A percentile compares a stretch with the other conserved stretches of the same genome.
phyloP scores from a whole-genome alignment of 495 filamentous ascomycete species.

The Annulohypoxylon bovei region DNA sequence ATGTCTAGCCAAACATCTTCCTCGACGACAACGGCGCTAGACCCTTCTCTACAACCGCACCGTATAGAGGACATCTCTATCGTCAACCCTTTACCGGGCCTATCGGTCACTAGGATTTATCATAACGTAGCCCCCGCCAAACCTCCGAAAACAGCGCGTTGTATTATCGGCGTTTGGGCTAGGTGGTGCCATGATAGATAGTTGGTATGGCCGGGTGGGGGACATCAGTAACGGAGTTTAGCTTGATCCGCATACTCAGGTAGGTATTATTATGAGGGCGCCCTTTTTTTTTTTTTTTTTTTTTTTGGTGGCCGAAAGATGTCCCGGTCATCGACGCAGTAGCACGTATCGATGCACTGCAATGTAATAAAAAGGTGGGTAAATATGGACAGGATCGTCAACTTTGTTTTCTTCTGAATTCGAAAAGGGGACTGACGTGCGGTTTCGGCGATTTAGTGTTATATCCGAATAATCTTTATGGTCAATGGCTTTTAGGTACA shows the following conservation, averaged over 20 bases:
- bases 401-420: not conserved
- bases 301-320: no score
- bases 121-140: not conserved
- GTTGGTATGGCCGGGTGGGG: not conserved
- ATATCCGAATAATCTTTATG: constrained; percentile 8
- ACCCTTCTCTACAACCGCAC: not conserved
- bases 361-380: constrained; percentile 6
- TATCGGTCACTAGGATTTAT: not conserved
- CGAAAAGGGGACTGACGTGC: not conserved
- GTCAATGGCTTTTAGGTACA: not conserved
- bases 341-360: not conserved
- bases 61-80: not conserved
- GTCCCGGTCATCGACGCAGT: not conserved
- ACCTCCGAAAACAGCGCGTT: not conserved
- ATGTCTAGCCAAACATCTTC: not conserved
- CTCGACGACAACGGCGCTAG: not conserved
- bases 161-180: constrained; percentile 8
- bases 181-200: not conserved
- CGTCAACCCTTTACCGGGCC: not conserved
- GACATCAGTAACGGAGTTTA: constrained; percentile 27
- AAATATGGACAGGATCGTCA: not conserved
- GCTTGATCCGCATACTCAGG: constrained; percentile 6
- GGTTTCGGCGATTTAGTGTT: constrained; percentile 24
- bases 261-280: no score
- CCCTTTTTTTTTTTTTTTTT: not conserved